phyloP scores from a whole-genome alignment of 192 early-diverging fungal genomes.

The Backusella circina region DNA sequence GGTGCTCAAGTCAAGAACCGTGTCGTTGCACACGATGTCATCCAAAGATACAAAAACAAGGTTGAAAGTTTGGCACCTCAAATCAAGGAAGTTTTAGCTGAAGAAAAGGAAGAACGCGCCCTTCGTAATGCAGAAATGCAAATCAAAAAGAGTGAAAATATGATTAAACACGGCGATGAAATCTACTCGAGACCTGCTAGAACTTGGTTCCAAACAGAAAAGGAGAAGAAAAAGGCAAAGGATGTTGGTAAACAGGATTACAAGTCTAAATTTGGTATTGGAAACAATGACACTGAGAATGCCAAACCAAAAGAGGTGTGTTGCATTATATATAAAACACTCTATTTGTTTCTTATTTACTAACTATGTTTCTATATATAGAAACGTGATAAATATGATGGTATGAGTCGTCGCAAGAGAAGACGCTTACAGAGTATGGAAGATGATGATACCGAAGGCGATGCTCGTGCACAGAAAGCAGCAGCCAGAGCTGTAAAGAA shows the following conservation, averaged over 20 bases:
- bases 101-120: constrained; percentile 80
- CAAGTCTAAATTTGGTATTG: constrained; percentile 16
- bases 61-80: constrained; percentile 65
- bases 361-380: constrained; percentile 1
- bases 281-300: constrained; percentile 17
- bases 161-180: constrained; percentile 80
- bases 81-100: constrained; percentile 61
- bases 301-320: constrained; percentile 33
- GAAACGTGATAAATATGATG: constrained; percentile 47
- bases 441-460: constrained; percentile 41
- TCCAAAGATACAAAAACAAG: constrained; percentile 71
- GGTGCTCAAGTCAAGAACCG: constrained; percentile 84
- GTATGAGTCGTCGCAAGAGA: constrained; percentile 44
- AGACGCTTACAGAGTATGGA: constrained; percentile 43
- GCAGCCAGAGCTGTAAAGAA: constrained; percentile 51
- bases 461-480: constrained; percentile 27
- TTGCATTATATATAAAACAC: background rate
- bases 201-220: constrained; percentile 91
- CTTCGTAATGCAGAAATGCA: constrained; percentile 90
- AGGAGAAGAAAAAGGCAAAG: constrained; percentile 69
- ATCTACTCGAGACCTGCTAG: constrained; percentile 85
- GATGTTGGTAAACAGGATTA: constrained; percentile 29
- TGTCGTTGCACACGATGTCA: constrained; percentile 75
- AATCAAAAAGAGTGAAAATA: constrained; percentile 78
- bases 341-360: background rate